Base-by-base conservation (phyloP, 148 eudicot genomes). In the Fagopyrum esculentum region DNA sequence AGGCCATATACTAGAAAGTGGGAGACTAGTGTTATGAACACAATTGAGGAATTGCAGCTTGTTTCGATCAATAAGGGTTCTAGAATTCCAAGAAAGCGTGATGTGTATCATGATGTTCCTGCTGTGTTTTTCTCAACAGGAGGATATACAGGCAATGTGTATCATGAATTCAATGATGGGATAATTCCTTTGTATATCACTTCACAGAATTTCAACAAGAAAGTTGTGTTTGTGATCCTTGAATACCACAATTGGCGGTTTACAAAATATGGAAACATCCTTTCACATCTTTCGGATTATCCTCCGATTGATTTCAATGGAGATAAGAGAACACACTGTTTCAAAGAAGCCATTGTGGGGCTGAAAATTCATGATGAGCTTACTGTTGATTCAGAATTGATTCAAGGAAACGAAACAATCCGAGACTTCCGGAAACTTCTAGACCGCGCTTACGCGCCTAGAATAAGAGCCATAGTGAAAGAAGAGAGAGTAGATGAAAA, bases 1-100 rank as follows among this genome's bases (percentile, higher is more conserved):
- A 87, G 73, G 74, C 98, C 98, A 1, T 94, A 94, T 55, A 88
- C 97, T 11, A 79, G 98, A 73, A 94, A 94, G 81, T 92, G 97
- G 98, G 98, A 94, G 78, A 64, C 81, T 7, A 77, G 77, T 75
- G 82, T 84, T 2, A 94, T 94, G 98, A 80, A 45, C 72, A 84
- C 93, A 16, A 84, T 94, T 54, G 82, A 84, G n/a, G 88, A 91
- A 79, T 68, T 94, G 16, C 68, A 84, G 76, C 93, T 94, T 8
- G 64, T 89, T n/a, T 86, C 84, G 6, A 87, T 81, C 75, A 77
- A 78, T 40, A 54, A 75, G 54, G 45, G 74, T 26, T 72, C 69
- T 17, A 72, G 60, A 2, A 43, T 66, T 26, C 71, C 72, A 12
- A 87, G 73, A 13, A 64, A 56, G 1, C 91, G 98, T 69, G 93